Evolutionary conservation across 2,329 filamentous ascomycete genomes (phyloP).

Genomic region (Ciborinia camelliae): DNA sequence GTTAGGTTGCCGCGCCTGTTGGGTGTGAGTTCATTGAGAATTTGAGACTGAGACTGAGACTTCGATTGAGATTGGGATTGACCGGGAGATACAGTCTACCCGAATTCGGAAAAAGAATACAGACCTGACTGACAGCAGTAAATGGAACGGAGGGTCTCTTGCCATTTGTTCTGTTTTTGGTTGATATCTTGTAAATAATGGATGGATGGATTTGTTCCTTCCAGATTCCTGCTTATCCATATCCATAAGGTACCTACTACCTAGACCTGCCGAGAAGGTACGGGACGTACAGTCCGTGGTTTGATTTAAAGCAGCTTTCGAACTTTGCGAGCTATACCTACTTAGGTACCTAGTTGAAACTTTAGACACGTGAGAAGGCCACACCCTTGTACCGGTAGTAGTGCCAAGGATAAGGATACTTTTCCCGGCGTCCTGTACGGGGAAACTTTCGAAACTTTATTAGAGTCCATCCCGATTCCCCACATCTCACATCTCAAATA

Average conservation of each 20-base stretch:
- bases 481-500: conserved; percentile 15
- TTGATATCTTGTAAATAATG: too few species aligned
- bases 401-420: conserved; percentile 15
- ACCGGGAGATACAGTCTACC: too few species aligned
- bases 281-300: too few species aligned
- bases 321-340: background rate
- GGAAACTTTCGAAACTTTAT: conserved; percentile 5
- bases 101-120: background rate
- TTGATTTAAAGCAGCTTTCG: conserved; percentile 4
- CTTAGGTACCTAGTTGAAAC: too few species aligned
- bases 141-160: background rate
- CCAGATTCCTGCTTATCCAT: too few species aligned
- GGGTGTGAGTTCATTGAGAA: background rate
- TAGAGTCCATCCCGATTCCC: too few species aligned
- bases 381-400: conserved; percentile 3
- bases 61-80: too few species aligned
- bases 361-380: too few species aligned
- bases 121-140: too few species aligned
- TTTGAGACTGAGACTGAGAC: background rate
- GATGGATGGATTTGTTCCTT: too few species aligned
- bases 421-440: conserved; percentile 6
- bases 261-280: too few species aligned
- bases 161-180: background rate
- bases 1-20: conserved; percentile 6
- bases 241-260: too few species aligned